These are phyloP conservation scores for Colletotrichum abscissum DNA, from an alignment of 2,329 filamentous ascomycete species.

Conservation along the genomic window DNA sequence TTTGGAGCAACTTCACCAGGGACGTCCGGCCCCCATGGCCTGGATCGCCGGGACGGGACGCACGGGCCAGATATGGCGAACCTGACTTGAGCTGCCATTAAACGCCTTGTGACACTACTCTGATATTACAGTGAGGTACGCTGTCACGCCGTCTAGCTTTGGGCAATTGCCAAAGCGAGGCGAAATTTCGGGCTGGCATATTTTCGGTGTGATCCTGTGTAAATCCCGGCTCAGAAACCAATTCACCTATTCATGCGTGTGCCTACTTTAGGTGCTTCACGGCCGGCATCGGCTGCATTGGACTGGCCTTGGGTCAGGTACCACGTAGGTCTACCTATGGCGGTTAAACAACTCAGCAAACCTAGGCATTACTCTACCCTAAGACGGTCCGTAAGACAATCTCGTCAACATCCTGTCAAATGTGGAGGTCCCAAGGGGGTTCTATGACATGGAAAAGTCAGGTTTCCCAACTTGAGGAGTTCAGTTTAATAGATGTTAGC, in stretches of 20 bases:
- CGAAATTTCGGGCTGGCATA: not conserved
- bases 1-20: not conserved
- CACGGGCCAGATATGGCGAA: not conserved
- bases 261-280: not conserved
- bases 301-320: not conserved
- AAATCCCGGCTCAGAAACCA: not conserved
- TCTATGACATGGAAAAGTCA: not conserved
- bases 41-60: slow-evolving; percentile 9
- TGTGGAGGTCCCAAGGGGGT: not conserved
- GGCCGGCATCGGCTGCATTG: not conserved
- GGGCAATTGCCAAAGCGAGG: not conserved
- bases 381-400: not conserved
- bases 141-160: not conserved
- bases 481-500: not conserved
- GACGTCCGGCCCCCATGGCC: not conserved
- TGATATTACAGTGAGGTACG: not conserved
- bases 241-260: not conserved
- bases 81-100: too few relatives aligned
- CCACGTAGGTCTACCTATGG: not conserved
- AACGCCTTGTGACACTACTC: not conserved
- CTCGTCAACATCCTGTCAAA: not conserved
- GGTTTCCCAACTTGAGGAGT: not conserved
- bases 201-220: not conserved
- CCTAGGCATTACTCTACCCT: not conserved
- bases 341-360: not conserved